Conservation (phyloP, 495 filamentous ascomycete species). For the Lichina pygmaea region DNA sequence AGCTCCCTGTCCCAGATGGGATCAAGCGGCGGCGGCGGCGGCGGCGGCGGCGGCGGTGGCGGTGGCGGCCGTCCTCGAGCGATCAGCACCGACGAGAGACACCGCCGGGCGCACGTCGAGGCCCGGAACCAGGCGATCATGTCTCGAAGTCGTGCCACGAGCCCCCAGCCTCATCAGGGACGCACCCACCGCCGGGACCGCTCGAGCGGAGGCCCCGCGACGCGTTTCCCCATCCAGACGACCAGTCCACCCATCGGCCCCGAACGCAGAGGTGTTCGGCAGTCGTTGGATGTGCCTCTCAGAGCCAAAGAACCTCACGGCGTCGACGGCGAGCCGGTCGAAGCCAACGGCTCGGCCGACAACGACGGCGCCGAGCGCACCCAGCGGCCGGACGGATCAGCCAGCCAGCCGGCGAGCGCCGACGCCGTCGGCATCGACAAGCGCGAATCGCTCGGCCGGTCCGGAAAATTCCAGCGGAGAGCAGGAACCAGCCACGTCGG, state of each 20-base stretch:
- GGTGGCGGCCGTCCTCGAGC: constrained; percentile 41
- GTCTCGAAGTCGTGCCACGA: constrained; percentile 41
- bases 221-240: constrained; percentile 57
- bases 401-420: constrained; percentile 7
- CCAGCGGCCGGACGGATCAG: background rate
- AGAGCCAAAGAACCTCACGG: constrained; percentile 10
- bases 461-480: constrained; percentile 8
- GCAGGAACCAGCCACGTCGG: constrained; percentile 22
- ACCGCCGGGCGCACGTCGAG: constrained; percentile 79
- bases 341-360: constrained; percentile 13
- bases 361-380: constrained; percentile 11
- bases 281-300: constrained; percentile 31
- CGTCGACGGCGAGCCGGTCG: constrained; percentile 19
- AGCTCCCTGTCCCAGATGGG: constrained; percentile 33
- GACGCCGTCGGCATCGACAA: constrained; percentile 16
- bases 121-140: constrained; percentile 65
- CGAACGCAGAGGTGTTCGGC: constrained; percentile 12
- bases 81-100: constrained; percentile 88
- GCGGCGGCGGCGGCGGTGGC: constrained; percentile 11
- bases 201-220: constrained; percentile 52
- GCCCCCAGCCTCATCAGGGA: constrained; percentile 36
- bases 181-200: constrained; percentile 44
- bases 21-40: constrained; percentile 3
- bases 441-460: constrained; percentile 20
- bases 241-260: constrained; percentile 25